Base-by-base conservation (phyloP, 2,329 filamentous ascomycete genomes). In the Thelonectria blattea region DNA sequence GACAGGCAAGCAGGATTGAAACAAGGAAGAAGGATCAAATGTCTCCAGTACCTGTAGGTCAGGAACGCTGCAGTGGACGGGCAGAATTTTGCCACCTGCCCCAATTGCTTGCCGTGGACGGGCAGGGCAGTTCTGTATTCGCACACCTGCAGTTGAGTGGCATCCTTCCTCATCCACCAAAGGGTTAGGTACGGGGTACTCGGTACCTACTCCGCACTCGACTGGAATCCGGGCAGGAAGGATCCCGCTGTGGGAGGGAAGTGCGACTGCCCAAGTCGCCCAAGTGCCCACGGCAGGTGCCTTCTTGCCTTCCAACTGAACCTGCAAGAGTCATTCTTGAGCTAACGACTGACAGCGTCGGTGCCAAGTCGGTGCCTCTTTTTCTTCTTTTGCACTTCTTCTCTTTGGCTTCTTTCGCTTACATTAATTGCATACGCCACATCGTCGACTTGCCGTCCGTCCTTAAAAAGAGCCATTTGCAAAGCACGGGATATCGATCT, bases 391-490 rank as follows among this genome's bases (percentile, higher is more conserved):
- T n/a, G 17, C 37, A 22, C n/a, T 24, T 20, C n/a, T 60, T 46
- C 32, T 39, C 14, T 37, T 49, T 48, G 42, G n/a, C 41, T 47
- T 39, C 32, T 34, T 34, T 32, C 30, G 37, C 30, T 32, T 27
- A 51, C 42, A 41, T n/a, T 27, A 12, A n/a, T 47, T 27, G 22
- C 22, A 47, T 30, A 20, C 45, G 49, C 32, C 52, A 48, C 48
- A 24, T 48, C 42, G n/a, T 14, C 34, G 18, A 18, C 37, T 2
- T 30, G 6, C 47, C 43, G 41, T 58, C 52, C 53, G 41, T 58
- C 52, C 53, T 56, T 47, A 56, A 52, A 59, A 60, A 52, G n/a
- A 50, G 41, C 46, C 43, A 58, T 58, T 60, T 15, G 22, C 34
- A 37, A 37, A 15, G 34, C 27, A 37, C 34, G 34, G 34, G 12